A percentile compares a stretch with the other conserved stretches of the same genome.
These are phyloP conservation scores for Epichloe baconii DNA, from an alignment of 2,329 filamentous ascomycete species.

Conservation along the genomic window DNA sequence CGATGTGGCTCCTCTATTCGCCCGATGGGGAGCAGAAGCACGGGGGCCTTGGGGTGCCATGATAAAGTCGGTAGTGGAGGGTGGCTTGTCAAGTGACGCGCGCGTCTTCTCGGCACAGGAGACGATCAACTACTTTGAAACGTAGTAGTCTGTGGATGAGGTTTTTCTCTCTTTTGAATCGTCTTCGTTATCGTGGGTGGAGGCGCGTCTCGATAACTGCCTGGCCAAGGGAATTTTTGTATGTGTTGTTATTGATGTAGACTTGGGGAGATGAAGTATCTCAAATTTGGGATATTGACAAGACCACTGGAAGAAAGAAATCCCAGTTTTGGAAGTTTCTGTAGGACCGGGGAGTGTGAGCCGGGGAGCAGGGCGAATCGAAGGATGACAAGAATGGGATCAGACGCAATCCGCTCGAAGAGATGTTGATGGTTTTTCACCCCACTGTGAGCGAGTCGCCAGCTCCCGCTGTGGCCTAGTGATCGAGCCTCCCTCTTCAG, in stretches of 20 bases:
- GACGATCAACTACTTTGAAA: neutral
- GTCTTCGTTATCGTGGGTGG: conserved; percentile 6
- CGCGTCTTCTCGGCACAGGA: conserved; percentile 1
- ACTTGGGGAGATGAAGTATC: neutral
- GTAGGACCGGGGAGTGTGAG: neutral
- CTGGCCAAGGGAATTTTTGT: neutral
- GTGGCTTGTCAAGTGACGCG: neutral
- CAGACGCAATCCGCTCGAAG: neutral
- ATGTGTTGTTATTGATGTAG: neutral
- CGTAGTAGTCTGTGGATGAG: neutral
- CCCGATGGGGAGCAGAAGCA: conserved; percentile 15
- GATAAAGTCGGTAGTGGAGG: neutral
- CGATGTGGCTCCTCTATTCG: conserved; percentile 16
- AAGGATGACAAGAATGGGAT: neutral
- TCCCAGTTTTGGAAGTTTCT: neutral
- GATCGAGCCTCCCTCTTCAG: neutral
- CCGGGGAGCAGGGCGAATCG: neutral
- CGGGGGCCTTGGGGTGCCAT: conserved; percentile 25
- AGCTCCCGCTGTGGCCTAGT: neutral
- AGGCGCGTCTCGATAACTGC: conserved; percentile 6
- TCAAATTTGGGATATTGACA: neutral
- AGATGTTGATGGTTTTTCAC: neutral
- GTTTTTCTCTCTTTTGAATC: neutral
- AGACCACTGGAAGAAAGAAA: neutral
- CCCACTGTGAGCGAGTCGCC: neutral